phyloP scores from a whole-genome alignment of 1,284 basidiomycete genomes.

The Melampsora americana region DNA sequence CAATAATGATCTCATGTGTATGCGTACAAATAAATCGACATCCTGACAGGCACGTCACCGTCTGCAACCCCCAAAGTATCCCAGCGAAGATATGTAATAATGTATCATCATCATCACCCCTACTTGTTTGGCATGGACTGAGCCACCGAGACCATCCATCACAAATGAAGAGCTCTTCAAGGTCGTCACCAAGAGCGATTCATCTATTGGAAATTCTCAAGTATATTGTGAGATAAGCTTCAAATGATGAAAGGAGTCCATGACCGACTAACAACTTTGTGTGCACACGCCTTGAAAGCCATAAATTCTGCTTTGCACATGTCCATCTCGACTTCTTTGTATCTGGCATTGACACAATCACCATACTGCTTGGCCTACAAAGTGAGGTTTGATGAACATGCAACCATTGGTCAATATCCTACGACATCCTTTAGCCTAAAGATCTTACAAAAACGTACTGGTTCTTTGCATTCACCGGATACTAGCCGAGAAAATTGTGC shows the following conservation, averaged over 20 bases:
- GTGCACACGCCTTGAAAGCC: constrained; percentile 70
- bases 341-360: constrained; percentile 70
- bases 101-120: too few relatives aligned
- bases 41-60: too few relatives aligned
- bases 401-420: not conserved
- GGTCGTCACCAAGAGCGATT: too few relatives aligned
- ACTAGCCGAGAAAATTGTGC: constrained; percentile 22
- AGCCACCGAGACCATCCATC: too few relatives aligned
- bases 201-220: too few relatives aligned
- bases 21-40: too few relatives aligned
- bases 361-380: constrained; percentile 70
- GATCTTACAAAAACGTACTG: constrained; percentile 1
- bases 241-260: not conserved
- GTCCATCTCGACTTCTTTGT: constrained; percentile 72
- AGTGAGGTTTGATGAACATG: constrained; percentile 48
- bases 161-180: too few relatives aligned
- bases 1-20: too few relatives aligned
- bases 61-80: too few relatives aligned
- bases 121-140: too few relatives aligned
- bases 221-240: not conserved
- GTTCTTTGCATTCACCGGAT: not conserved
- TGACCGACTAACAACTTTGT: constrained; percentile 61
- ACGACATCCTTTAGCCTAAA: too few relatives aligned
- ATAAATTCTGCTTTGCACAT: constrained; percentile 73
- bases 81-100: too few relatives aligned